Evolutionary conservation across 2,329 filamentous ascomycete species (phyloP).

Genomic region (Penicillium sp.): DNA sequence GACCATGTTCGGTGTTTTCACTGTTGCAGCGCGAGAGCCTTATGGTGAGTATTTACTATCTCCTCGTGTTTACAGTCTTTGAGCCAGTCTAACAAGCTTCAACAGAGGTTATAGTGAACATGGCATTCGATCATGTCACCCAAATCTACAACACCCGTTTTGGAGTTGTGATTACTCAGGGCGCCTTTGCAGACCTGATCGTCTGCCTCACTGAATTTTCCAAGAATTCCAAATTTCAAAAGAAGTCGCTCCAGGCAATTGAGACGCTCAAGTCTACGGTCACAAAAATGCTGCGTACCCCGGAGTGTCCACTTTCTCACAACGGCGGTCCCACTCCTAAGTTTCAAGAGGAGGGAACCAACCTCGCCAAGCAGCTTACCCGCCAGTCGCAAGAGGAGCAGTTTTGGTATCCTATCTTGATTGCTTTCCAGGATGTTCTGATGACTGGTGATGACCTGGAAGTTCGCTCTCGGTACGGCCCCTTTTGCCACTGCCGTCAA

Average conservation of each 20-base stretch:
- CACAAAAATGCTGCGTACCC: constrained; percentile 88
- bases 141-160: constrained; percentile 95
- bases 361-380: constrained; percentile 57
- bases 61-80: not conserved
- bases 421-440: constrained; percentile 96
- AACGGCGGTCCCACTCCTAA: constrained; percentile 47
- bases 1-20: constrained; percentile 99
- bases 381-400: constrained; percentile 91
- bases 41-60: constrained; percentile 52
- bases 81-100: constrained; percentile 17
- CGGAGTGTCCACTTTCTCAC: constrained; percentile 84
- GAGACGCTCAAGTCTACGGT: constrained; percentile 91
- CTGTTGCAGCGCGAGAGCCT: constrained; percentile 84
- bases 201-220: constrained; percentile 97
- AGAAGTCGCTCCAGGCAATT: constrained; percentile 94
- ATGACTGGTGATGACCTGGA: constrained; percentile 99
- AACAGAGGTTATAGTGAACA: constrained; percentile 83
- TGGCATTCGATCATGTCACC: constrained; percentile 93
- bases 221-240: constrained; percentile 97
- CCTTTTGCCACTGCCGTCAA: not conserved
- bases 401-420: constrained; percentile 97
- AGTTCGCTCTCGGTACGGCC: constrained; percentile 62
- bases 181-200: constrained; percentile 91
- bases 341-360: constrained; percentile 43
- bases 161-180: constrained; percentile 90